These are phyloP conservation scores for Eleusine indica DNA, from an alignment of 176 grass and related monocot genomes.

Conservation along the genomic window DNA sequence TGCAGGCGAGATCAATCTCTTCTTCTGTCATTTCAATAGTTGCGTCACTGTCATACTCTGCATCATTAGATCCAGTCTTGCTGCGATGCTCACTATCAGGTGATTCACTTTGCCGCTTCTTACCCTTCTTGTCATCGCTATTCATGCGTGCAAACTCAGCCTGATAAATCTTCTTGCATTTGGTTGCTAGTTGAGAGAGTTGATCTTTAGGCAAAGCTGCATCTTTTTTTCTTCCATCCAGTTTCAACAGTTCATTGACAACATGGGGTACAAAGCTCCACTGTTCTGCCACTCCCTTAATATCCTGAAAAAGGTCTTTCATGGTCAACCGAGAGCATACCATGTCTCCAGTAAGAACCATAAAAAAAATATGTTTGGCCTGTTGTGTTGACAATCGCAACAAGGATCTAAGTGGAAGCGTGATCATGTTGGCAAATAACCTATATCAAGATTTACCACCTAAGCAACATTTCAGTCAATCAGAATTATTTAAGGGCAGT, in stretches of 20 bases:
- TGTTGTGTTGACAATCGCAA: conserved; percentile 1
- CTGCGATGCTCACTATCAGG: not conserved
- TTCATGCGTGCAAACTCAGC: conserved; percentile 50
- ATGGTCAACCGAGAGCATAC: conserved; percentile 14
- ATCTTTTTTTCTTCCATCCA: conserved; percentile 51
- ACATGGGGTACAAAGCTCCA: conserved; percentile 86
- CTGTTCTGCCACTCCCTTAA: conserved; percentile 62
- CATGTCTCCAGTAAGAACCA: not conserved
- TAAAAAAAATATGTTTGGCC: not conserved
- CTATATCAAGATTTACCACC: not conserved
- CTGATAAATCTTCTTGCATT: conserved; percentile 80
- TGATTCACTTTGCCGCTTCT: conserved; percentile 29
- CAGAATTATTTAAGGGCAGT: not conserved
- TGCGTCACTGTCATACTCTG: conserved; percentile 71
- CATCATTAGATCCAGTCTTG: conserved; percentile 31
- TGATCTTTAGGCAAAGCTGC: conserved; percentile 48
- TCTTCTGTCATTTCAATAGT: conserved; percentile 96
- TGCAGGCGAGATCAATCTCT: conserved; percentile 78
- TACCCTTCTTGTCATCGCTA: conserved; percentile 23
- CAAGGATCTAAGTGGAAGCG: not conserved
- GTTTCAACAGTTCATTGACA: conserved; percentile 55
- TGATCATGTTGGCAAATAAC: not conserved
- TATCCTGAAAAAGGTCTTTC: conserved; percentile 52
- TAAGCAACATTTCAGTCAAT: conserved; percentile 2
- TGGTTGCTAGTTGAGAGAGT: conserved; percentile 56